Conservation (phyloP, 208 protist genomes). For the Crithidia mellificae region DNA sequence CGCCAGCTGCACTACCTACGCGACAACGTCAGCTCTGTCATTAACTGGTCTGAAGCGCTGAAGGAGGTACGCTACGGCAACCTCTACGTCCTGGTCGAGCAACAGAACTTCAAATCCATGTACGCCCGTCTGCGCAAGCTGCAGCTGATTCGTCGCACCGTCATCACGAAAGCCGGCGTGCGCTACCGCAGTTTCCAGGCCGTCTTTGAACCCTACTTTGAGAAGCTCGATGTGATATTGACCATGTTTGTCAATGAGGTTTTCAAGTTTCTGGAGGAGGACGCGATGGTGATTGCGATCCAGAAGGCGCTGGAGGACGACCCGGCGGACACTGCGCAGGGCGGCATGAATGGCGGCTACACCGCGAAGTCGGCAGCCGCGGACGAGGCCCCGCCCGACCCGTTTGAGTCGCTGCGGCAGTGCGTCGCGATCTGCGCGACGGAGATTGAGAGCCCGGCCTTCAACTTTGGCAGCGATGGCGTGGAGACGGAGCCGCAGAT, state of each 20-base stretch:
- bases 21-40: slow-evolving; percentile 80
- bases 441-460: slow-evolving; percentile 54
- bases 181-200: slow-evolving; percentile 63
- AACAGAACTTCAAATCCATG: slow-evolving; percentile 58
- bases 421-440: slow-evolving; percentile 69
- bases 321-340: slow-evolving; percentile 14
- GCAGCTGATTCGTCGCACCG: slow-evolving; percentile 73
- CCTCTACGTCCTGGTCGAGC: slow-evolving; percentile 61
- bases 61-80: slow-evolving; percentile 83
- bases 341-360: not conserved
- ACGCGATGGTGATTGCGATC: slow-evolving; percentile 73
- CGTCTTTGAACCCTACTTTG: slow-evolving; percentile 90
- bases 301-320: slow-evolving; percentile 75
- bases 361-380: not conserved
- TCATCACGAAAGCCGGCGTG: slow-evolving; percentile 60
- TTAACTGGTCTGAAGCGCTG: slow-evolving; percentile 79
- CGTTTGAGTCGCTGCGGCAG: slow-evolving; percentile 74
- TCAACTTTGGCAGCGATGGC: slow-evolving; percentile 59
- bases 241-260: slow-evolving; percentile 71
- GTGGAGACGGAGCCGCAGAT: slow-evolving; percentile 65
- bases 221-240: slow-evolving; percentile 77
- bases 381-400: slow-evolving; percentile 33
- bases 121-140: slow-evolving; percentile 68
- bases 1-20: slow-evolving; percentile 76
- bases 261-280: slow-evolving; percentile 62